phyloP scores from a whole-genome alignment of 306 rosid genomes.

The Canavalia ensiformis region DNA sequence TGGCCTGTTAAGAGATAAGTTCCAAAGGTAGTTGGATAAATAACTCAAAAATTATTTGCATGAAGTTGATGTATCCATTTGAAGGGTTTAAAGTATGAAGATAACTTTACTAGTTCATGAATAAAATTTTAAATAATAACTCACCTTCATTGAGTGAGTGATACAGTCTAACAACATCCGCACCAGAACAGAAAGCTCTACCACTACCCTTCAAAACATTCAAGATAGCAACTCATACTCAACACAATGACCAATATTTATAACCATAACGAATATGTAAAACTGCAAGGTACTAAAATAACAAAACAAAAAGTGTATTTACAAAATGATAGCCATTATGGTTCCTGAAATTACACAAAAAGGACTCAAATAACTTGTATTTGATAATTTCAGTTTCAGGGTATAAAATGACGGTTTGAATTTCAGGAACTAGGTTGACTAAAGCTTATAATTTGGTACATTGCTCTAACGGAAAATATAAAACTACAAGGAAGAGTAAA shows the following conservation, averaged over 20 bases:
- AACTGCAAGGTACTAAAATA: neutral
- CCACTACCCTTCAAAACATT: slow-evolving; percentile 83
- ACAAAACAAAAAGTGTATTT: too few relatives aligned
- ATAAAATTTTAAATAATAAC: slow-evolving; percentile 38
- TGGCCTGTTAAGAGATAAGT: neutral
- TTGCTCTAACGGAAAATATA: too few relatives aligned
- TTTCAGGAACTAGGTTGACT: too few relatives aligned
- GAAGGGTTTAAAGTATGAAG: slow-evolving; percentile 37
- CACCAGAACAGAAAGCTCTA: slow-evolving; percentile 90
- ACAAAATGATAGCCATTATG: too few relatives aligned
- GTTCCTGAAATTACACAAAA: too few relatives aligned
- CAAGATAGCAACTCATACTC: slow-evolving; percentile 53
- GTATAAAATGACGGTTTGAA: too few relatives aligned
- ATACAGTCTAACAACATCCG: slow-evolving; percentile 79
- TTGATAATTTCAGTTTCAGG: too few relatives aligned
- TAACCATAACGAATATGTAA: neutral
- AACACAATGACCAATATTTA: slow-evolving; percentile 36
- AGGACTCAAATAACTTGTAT: too few relatives aligned
- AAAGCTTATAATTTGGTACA: too few relatives aligned
- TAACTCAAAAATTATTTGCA: neutral
- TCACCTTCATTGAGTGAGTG: slow-evolving; percentile 73
- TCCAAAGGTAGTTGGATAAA: neutral
- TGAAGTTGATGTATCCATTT: slow-evolving; percentile 14
- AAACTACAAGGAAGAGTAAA: too few relatives aligned
- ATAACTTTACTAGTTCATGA: slow-evolving; percentile 3